phyloP scores from a whole-genome alignment of 2,329 filamentous ascomycete genomes.

The Colletotrichum truncatum region DNA sequence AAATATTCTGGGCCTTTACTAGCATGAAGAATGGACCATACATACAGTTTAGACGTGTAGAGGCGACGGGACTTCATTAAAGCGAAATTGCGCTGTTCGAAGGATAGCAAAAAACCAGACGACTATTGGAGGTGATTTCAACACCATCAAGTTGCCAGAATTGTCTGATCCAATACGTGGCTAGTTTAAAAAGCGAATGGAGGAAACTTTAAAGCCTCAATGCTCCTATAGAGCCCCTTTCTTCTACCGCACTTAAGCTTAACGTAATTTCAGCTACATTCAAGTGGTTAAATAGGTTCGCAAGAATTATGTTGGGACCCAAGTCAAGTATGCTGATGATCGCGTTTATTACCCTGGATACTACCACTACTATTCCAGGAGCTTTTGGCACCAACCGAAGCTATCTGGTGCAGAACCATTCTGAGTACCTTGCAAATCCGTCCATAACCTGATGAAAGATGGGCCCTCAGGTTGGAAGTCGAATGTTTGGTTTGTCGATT shows the following conservation, averaged over 20 bases:
- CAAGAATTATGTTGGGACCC: too few species aligned
- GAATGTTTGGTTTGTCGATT: not conserved
- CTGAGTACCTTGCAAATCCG: not conserved
- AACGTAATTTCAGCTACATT: too few species aligned
- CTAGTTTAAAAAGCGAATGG: too few species aligned
- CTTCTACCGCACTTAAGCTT: too few species aligned
- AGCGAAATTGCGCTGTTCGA: not conserved
- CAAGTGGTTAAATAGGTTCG: too few species aligned
- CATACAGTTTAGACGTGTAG: constrained; percentile 1
- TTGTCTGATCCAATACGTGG: too few species aligned
- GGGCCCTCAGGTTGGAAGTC: not conserved
- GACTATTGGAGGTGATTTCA: too few species aligned
- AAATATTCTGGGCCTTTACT: constrained; percentile 12
- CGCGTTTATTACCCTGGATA: not conserved
- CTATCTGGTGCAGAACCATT: not conserved
- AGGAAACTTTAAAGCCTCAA: too few species aligned
- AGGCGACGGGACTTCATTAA: not conserved
- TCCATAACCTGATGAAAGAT: not conserved
- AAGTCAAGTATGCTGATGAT: too few species aligned
- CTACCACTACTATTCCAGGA: not conserved
- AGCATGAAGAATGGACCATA: constrained; percentile 16
- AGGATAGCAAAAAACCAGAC: too few species aligned
- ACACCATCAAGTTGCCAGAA: too few species aligned
- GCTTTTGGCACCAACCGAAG: not conserved
- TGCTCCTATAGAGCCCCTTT: too few species aligned